Evolutionary conservation across 2,329 filamentous ascomycete genomes (phyloP).

Genomic region (Rutstroemia sp.): DNA sequence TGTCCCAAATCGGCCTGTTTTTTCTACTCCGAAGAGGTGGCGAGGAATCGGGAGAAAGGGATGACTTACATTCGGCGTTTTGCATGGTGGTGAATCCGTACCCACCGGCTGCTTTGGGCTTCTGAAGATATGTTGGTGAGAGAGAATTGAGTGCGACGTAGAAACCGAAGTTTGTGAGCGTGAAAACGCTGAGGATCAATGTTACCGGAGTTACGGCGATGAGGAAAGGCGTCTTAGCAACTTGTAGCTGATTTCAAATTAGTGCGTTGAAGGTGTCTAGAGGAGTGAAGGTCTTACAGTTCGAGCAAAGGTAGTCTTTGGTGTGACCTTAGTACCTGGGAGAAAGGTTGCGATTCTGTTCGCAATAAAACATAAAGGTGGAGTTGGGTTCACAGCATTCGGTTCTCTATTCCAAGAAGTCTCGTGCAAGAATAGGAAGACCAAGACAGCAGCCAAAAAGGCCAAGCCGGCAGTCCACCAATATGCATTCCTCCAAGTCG

Average conservation of each 20-base stretch:
- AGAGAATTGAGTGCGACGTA: slow-evolving; percentile 10
- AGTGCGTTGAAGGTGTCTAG: background rate
- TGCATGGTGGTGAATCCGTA: slow-evolving; percentile 35
- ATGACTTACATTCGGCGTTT: slow-evolving; percentile 25
- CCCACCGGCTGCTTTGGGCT: slow-evolving; percentile 30
- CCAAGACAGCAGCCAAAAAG: slow-evolving; percentile 29
- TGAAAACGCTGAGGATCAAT: slow-evolving; percentile 32
- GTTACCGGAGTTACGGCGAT: slow-evolving; percentile 30
- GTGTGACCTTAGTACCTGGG: slow-evolving; percentile 13
- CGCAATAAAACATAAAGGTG: slow-evolving; percentile 19
- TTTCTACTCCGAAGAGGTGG: too few species aligned
- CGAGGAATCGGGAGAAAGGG: slow-evolving; percentile 2
- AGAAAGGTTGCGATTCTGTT: slow-evolving; percentile 29
- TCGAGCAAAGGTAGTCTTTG: background rate
- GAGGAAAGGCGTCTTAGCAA: slow-evolving; percentile 18
- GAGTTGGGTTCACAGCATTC: slow-evolving; percentile 16
- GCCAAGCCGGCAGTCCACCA: slow-evolving; percentile 38
- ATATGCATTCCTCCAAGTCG: slow-evolving; percentile 33
- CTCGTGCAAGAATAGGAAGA: slow-evolving; percentile 35
- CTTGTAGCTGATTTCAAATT: background rate
- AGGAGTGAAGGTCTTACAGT: background rate
- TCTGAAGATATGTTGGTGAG: slow-evolving; percentile 30
- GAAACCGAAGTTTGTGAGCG: slow-evolving; percentile 11
- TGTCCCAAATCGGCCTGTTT: too few species aligned
- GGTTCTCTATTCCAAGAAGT: slow-evolving; percentile 30